Percentiles rank a stretch among this genome's conserved stretches.
These are phyloP conservation scores for Crithidia mellificae DNA, from an alignment of 208 protist species.

Conservation along the genomic window DNA sequence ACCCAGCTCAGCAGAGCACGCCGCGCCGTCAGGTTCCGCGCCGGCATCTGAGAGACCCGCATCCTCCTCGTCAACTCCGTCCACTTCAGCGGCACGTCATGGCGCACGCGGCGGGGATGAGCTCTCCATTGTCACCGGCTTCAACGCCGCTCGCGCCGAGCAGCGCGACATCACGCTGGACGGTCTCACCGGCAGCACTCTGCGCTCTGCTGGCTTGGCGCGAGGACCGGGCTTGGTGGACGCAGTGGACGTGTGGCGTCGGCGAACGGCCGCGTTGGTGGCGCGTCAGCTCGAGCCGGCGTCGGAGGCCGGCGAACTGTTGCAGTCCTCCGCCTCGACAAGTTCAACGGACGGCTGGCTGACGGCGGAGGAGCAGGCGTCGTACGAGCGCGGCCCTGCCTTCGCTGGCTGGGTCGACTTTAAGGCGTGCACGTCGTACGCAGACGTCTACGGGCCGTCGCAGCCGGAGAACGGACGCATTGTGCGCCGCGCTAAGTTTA, in stretches of 20 bases:
- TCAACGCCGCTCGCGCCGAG: slow-evolving; percentile 4
- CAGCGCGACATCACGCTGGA: slow-evolving; percentile 35
- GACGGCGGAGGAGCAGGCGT: slow-evolving; percentile 35
- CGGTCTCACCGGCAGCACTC: slow-evolving; percentile 5
- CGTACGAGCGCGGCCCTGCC: slow-evolving; percentile 55
- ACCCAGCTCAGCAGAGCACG: too few relatives aligned
- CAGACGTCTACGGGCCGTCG: slow-evolving; percentile 59
- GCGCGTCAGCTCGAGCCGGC: slow-evolving; percentile 33
- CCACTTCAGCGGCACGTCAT: too few relatives aligned
- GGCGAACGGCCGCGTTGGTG: slow-evolving; percentile 47
- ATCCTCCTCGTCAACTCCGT: too few relatives aligned
- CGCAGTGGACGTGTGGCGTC: slow-evolving; percentile 51
- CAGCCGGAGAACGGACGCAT: slow-evolving; percentile 65
- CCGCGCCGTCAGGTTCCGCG: too few relatives aligned
- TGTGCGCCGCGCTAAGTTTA: slow-evolving; percentile 61
- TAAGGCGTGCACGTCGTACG: slow-evolving; percentile 32
- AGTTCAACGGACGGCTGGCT: slow-evolving; percentile 60
- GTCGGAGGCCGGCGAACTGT: slow-evolving; percentile 1
- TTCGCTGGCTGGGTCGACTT: slow-evolving; percentile 59
- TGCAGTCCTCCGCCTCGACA: background rate
- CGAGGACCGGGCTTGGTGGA: slow-evolving; percentile 58
- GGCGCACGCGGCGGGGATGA: background rate
- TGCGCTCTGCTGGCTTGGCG: slow-evolving; percentile 27
- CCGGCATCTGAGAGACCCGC: too few relatives aligned
- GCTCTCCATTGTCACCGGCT: slow-evolving; percentile 28